Conservation (phyloP, 2,329 filamentous ascomycete species). For the Thelonectria discophora region DNA sequence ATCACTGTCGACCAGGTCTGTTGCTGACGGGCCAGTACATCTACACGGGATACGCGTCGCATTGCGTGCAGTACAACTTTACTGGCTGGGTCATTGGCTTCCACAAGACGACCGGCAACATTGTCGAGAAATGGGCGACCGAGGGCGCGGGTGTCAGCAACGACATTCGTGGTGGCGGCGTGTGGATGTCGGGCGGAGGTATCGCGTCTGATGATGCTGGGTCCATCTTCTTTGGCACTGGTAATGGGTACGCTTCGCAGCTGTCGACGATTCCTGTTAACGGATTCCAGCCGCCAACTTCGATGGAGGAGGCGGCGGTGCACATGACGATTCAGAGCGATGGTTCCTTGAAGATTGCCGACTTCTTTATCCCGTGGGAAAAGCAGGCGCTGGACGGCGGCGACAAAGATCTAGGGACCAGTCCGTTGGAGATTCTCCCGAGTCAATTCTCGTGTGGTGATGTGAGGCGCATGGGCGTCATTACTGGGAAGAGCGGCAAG, state of each 20-base stretch:
- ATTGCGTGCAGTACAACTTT: conserved; percentile 66
- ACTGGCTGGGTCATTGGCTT: conserved; percentile 62
- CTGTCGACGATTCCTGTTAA: conserved; percentile 49
- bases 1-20: conserved; percentile 61
- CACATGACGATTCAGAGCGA: conserved; percentile 53
- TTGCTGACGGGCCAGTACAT: conserved; percentile 56
- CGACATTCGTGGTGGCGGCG: conserved; percentile 52
- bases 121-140: conserved; percentile 53
- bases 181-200: conserved; percentile 54
- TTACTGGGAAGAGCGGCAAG: conserved; percentile 61
- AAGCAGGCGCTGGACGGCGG: conserved; percentile 60
- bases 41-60: conserved; percentile 63
- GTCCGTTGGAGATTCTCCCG: conserved; percentile 54
- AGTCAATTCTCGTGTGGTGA: conserved; percentile 54
- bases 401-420: conserved; percentile 60
- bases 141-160: conserved; percentile 51
- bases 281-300: conserved; percentile 50
- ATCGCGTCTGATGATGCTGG: conserved; percentile 51
- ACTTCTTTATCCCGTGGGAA: conserved; percentile 65
- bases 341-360: conserved; percentile 55
- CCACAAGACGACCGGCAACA: conserved; percentile 51
- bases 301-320: conserved; percentile 56
- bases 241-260: conserved; percentile 54
- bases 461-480: conserved; percentile 57
- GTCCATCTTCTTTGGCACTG: conserved; percentile 51